Percentiles rank a stretch among this genome's conserved stretches.
These are phyloP conservation scores for Choiromyces venosus DNA, from an alignment of 495 filamentous ascomycete genomes.

Conservation along the genomic window DNA sequence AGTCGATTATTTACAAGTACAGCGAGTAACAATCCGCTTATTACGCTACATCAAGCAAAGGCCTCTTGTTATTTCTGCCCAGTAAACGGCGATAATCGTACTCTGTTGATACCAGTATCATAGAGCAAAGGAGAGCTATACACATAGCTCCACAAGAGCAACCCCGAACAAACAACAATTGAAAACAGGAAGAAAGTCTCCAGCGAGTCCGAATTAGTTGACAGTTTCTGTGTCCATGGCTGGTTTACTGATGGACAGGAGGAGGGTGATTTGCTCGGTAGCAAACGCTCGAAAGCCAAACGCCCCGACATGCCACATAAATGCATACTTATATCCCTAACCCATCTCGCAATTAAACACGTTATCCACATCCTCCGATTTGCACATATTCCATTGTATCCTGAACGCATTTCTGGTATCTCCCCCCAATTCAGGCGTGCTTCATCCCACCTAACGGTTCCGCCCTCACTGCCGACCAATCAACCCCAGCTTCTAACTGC, in stretches of 20 bases:
- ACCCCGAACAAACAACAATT: not conserved
- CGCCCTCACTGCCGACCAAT: constrained; percentile 85
- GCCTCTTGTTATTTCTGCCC: not conserved
- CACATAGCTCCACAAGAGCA: not conserved
- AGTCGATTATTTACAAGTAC: not conserved
- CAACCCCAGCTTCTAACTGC: constrained; percentile 74
- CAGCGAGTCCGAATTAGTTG: not conserved
- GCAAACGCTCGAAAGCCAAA: not conserved
- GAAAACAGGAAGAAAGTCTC: not conserved
- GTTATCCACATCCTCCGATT: not conserved
- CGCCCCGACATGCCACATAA: not conserved
- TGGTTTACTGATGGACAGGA: not conserved
- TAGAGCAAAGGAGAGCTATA: not conserved
- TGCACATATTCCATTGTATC: not conserved
- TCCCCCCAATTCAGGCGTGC: constrained; percentile 55
- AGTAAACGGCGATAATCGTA: not conserved
- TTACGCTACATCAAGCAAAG: not conserved
- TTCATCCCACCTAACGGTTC: constrained; percentile 78
- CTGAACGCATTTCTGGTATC: not conserved
- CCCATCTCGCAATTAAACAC: not conserved
- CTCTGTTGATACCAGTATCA: not conserved
- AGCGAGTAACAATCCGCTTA: not conserved
- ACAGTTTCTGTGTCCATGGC: not conserved
- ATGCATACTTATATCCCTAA: not conserved
- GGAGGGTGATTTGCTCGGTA: not conserved